Conservation (phyloP, 306 rosid species). For the Astragalus membranaceus region DNA sequence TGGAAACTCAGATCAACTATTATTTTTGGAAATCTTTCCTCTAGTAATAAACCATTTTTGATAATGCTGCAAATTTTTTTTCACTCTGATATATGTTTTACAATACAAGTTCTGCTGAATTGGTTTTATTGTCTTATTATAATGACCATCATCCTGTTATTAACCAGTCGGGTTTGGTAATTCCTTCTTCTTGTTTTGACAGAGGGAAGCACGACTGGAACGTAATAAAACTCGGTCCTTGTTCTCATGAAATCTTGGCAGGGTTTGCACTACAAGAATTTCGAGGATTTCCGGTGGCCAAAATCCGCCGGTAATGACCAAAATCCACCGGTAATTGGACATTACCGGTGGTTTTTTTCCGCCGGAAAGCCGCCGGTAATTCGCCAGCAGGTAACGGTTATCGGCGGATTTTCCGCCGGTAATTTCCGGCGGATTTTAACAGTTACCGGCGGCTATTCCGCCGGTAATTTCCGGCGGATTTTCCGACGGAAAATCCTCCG, state of each 20-base stretch:
- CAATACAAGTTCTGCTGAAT: background rate
- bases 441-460: too few species aligned
- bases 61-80: background rate
- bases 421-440: too few species aligned
- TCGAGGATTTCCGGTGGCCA: too few species aligned
- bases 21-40: background rate
- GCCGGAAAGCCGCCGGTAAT: too few species aligned
- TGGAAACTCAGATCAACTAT: background rate
- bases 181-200: slow-evolving; percentile 26
- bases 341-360: too few species aligned
- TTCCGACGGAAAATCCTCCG: too few species aligned
- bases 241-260: slow-evolving; percentile 56
- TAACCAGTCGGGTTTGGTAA: background rate
- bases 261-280: background rate
- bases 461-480: too few species aligned
- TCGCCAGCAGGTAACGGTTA: too few species aligned
- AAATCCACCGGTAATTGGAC: too few species aligned
- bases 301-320: too few species aligned
- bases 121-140: background rate
- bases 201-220: slow-evolving; percentile 94
- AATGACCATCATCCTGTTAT: background rate
- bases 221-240: slow-evolving; percentile 69
- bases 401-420: too few species aligned
- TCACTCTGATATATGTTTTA: background rate
- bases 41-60: background rate